A percentile compares a stretch with the other conserved stretches of the same genome.
Conservation (phyloP, 495 filamentous ascomycete genomes). For the Penicillium lividum region DNA sequence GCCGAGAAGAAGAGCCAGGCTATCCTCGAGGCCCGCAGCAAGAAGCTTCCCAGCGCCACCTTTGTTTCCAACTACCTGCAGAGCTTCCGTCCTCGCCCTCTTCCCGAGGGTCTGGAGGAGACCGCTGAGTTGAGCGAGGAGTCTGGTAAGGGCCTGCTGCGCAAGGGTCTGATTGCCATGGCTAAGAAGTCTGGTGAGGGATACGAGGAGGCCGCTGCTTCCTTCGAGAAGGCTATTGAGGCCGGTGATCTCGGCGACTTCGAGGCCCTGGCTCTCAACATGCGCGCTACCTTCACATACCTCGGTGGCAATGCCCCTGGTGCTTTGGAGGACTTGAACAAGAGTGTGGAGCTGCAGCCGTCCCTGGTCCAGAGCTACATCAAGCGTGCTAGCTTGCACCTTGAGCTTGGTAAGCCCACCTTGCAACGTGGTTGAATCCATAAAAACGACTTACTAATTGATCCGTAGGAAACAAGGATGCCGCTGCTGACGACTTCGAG, state of each 20-base stretch:
- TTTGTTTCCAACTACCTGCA: conserved; percentile 99
- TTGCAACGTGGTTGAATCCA: background rate
- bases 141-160: conserved; percentile 80
- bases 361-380: conserved; percentile 93
- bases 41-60: conserved; percentile 87
- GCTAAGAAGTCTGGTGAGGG: conserved; percentile 81
- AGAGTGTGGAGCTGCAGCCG: conserved; percentile 87
- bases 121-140: conserved; percentile 71
- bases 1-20: conserved; percentile 88
- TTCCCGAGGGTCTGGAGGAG: conserved; percentile 82
- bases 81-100: conserved; percentile 82
- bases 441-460: conserved; percentile 9
- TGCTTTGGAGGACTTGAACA: conserved; percentile 81
- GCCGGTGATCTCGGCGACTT: conserved; percentile 72
- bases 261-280: conserved; percentile 91
- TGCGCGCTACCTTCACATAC: conserved; percentile 94
- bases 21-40: conserved; percentile 75
- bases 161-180: conserved; percentile 78
- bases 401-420: conserved; percentile 76
- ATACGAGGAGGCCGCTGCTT: conserved; percentile 80
- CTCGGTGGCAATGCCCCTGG: conserved; percentile 81
- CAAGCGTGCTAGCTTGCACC: conserved; percentile 96
- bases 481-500: conserved; percentile 84
- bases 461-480: conserved; percentile 73
- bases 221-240: conserved; percentile 88